phyloP scores from a whole-genome alignment of 2,329 filamentous ascomycete genomes.

The Xylariaceae sp. region DNA sequence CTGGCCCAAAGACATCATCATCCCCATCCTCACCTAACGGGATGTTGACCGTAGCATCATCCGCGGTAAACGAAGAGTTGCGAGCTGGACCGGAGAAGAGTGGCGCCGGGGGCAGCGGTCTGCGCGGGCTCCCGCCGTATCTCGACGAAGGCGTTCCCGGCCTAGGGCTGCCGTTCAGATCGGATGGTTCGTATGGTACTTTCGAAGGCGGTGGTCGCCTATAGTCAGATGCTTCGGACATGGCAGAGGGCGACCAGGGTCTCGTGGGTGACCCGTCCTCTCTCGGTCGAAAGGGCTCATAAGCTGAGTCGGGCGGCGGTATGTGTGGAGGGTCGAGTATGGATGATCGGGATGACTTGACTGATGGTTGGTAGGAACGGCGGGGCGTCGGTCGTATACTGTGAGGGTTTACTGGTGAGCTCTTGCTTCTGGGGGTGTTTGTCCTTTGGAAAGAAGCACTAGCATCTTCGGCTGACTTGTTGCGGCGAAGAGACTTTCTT shows the following conservation, averaged over 20 bases:
- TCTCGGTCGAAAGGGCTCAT: conserved; percentile 46
- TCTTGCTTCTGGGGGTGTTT: conserved; percentile 16
- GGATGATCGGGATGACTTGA: conserved; percentile 40
- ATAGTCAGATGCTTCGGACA: conserved; percentile 51
- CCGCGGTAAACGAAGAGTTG: conserved; percentile 46
- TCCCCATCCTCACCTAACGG: conserved; percentile 62
- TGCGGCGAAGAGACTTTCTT: conserved; percentile 27
- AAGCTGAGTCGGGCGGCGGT: conserved; percentile 56
- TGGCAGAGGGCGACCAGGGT: conserved; percentile 50
- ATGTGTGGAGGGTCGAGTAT: conserved; percentile 53
- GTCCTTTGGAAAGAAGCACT: conserved; percentile 7
- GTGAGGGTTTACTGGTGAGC: conserved; percentile 34
- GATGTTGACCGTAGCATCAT: conserved; percentile 66
- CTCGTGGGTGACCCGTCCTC: conserved; percentile 48
- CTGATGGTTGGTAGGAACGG: conserved; percentile 45
- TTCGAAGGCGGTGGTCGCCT: conserved; percentile 62
- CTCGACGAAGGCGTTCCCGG: conserved; percentile 85
- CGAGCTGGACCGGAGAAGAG: conserved; percentile 59
- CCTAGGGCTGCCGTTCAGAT: conserved; percentile 81
- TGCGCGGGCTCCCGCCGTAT: conserved; percentile 80
- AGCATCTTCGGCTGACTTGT: conserved; percentile 16
- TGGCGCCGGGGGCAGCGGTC: conserved; percentile 82
- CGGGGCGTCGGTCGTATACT: conserved; percentile 37
- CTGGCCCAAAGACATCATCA: conserved; percentile 68
- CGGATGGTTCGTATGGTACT: conserved; percentile 73